These are phyloP conservation scores for Plasmodium malariae DNA, from an alignment of 169 alveolate genomes.

Conservation along the genomic window DNA sequence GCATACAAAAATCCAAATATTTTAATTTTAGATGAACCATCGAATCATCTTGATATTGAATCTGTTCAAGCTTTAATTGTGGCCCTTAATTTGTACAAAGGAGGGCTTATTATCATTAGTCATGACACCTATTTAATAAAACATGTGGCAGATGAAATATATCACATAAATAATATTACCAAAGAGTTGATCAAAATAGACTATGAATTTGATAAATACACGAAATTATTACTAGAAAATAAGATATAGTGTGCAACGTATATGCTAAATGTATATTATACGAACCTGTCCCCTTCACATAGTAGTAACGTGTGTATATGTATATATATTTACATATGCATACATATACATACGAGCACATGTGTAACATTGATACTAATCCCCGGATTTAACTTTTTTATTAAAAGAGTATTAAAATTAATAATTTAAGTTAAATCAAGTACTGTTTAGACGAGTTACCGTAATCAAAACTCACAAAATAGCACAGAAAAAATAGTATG, in stretches of 20 bases:
- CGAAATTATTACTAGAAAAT: slow-evolving; percentile 85
- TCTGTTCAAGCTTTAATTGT: slow-evolving; percentile 97
- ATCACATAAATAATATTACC: slow-evolving; percentile 90
- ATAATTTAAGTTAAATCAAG: too few species aligned
- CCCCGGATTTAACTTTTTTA: too few species aligned
- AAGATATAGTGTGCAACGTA: slow-evolving; percentile 17
- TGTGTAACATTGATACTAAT: not conserved
- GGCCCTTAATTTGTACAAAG: slow-evolving; percentile 94
- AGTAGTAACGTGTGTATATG: not conserved
- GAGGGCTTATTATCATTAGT: slow-evolving; percentile 96
- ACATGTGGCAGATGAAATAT: slow-evolving; percentile 94
- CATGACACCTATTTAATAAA: slow-evolving; percentile 96
- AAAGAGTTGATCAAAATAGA: slow-evolving; percentile 91
- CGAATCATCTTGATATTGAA: slow-evolving; percentile 98
- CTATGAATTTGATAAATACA: slow-evolving; percentile 94
- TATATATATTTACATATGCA: slow-evolving; percentile 1
- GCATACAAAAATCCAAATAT: slow-evolving; percentile 96
- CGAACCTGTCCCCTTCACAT: not conserved
- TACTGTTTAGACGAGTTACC: too few species aligned
- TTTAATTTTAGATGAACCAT: slow-evolving; percentile 97
- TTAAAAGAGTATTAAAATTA: too few species aligned
- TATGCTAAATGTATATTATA: too few species aligned
- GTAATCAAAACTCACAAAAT: too few species aligned
- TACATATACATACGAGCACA: not conserved
- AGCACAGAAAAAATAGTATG: too few species aligned